Conservation (phyloP, 1,284 basidiomycete genomes). For the Leccinum angustisporum region DNA sequence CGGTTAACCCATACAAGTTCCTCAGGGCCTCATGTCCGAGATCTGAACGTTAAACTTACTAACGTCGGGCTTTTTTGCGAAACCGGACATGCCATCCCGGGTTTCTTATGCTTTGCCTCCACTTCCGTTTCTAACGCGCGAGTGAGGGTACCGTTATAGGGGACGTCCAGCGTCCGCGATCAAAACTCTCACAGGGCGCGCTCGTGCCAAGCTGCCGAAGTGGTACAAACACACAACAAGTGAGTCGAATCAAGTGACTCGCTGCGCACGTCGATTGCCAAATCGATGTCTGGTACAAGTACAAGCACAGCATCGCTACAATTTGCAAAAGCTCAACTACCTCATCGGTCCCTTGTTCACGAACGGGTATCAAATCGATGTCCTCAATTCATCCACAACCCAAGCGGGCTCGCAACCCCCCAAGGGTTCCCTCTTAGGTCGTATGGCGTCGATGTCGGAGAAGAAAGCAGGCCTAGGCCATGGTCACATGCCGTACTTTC, state of each 20-base stretch:
- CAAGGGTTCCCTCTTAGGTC: background rate
- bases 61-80: background rate
- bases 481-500: slow-evolving; percentile 60
- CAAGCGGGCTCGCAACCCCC: background rate
- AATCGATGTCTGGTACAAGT: slow-evolving; percentile 12
- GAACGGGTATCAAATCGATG: slow-evolving; percentile 31
- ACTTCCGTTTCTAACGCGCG: background rate
- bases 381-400: background rate
- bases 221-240: background rate
- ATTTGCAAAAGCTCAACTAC: slow-evolving; percentile 16
- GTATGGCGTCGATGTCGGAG: slow-evolving; percentile 1
- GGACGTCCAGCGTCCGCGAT: no score
- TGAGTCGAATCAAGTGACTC: background rate
- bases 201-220: background rate
- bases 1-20: slow-evolving; percentile 2
- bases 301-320: slow-evolving; percentile 25
- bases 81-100: slow-evolving; percentile 16
- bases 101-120: background rate
- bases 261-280: slow-evolving; percentile 13
- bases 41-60: slow-evolving; percentile 15
- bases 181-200: background rate
- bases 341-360: slow-evolving; percentile 15
- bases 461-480: background rate
- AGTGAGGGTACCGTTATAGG: slow-evolving; percentile 4
- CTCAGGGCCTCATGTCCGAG: background rate